Percentiles rank a stretch among this genome's conserved stretches.
phyloP scores from a whole-genome alignment of 208 protist species.

The Wallacemonas sp. region DNA sequence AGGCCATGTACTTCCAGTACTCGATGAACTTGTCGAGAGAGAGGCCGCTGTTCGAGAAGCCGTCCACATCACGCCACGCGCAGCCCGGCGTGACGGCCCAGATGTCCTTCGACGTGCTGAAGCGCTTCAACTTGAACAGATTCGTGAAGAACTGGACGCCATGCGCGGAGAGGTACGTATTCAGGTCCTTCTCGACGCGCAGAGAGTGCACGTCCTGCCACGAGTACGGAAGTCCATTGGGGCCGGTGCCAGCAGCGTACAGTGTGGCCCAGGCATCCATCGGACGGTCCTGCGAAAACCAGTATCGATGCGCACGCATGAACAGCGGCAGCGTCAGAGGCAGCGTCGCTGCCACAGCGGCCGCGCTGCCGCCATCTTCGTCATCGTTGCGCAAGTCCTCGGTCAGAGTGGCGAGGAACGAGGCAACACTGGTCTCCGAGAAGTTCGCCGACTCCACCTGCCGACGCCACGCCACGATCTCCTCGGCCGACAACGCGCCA shows the following conservation, averaged over 20 bases:
- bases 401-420: constrained; percentile 23
- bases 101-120: constrained; percentile 45
- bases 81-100: constrained; percentile 86
- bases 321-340: constrained; percentile 25
- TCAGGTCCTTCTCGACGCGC: constrained; percentile 52
- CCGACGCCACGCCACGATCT: constrained; percentile 66
- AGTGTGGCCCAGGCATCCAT: constrained; percentile 82
- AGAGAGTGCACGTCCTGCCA: constrained; percentile 78
- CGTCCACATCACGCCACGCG: constrained; percentile 68
- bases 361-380: not conserved
- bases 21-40: constrained; percentile 80
- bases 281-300: constrained; percentile 37
- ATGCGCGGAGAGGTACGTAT: constrained; percentile 80
- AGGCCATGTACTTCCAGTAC: constrained; percentile 88
- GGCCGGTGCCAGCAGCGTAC: constrained; percentile 55
- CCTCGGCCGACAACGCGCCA: constrained; percentile 54
- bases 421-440: constrained; percentile 33
- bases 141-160: constrained; percentile 86
- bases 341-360: constrained; percentile 32
- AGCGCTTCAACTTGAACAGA: constrained; percentile 69
- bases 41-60: constrained; percentile 46
- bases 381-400: not conserved
- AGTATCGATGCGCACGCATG: constrained; percentile 10
- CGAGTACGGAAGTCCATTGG: constrained; percentile 75
- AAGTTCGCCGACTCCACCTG: constrained; percentile 39